Evolutionary conservation across 257 asterid species (phyloP), one percentile per base, ranked within the genome.

Genomic region (Plantago major): DNA sequence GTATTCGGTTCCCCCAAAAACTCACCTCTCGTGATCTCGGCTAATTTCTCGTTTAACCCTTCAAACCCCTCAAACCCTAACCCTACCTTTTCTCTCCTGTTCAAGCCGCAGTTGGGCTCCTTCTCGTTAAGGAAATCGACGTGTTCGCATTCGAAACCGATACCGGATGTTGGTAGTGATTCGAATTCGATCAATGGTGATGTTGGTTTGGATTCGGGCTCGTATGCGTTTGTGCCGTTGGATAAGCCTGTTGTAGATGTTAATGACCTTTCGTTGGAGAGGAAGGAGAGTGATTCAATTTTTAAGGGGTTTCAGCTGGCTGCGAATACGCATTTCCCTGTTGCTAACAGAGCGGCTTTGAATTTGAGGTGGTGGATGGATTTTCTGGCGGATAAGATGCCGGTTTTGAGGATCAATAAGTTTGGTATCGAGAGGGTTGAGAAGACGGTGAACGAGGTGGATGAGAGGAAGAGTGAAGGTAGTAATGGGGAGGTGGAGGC

Each of bases 81-180:
- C 75, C 96, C 98, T 16, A 82, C 84, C 37, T 90, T 90, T 65
- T 82, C 91, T 42, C 76, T 90, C 55, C 64, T 78, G 22, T 70
- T 90, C 69, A 88, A 84, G 61, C 96, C 98, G 2, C 86, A 74
- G 16, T 38, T 90, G 16, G 98, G 98, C 1, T 82, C 95, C 0
- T 88, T 88, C 68, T 83, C 91, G 49, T 78, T 90, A 60, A 74
- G 93, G 13, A 90, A 85, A 67, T 73, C 84, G 66, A 80, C 82
- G 37, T 67, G 28, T 55, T 88, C 84, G 3, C 79, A 75, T 60
- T 38, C 77, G 0, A 59, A 68, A 43, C 1, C 74, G 0, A 58
- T 58, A 13, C 1, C 74, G 50, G 11, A 44, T 10, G 7, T 33
- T 44, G 28, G 46, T 65, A 46, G 43, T 79, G 53, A 64, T 58